phyloP scores from a whole-genome alignment of 495 filamentous ascomycete genomes.

The Jackrogersella multiformis region DNA sequence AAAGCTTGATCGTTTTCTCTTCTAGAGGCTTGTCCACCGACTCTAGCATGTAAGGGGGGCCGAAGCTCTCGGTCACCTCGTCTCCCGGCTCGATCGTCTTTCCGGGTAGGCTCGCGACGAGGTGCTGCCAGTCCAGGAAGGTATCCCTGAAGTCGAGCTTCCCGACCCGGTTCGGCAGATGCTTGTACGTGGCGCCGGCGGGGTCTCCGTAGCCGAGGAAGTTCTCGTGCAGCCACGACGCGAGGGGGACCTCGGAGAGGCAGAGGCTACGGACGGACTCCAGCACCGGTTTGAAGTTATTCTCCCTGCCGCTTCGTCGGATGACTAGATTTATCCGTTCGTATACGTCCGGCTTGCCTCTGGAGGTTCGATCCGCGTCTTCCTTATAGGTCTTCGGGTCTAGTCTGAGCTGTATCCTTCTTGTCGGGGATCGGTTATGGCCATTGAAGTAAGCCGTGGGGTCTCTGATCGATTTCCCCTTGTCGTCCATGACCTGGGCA shows the following conservation, averaged over 20 bases:
- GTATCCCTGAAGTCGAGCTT: constrained; percentile 92
- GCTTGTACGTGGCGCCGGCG: constrained; percentile 82
- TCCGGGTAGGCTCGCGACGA: constrained; percentile 86
- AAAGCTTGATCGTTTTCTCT: constrained; percentile 59
- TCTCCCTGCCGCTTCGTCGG: constrained; percentile 86
- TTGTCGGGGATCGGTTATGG: constrained; percentile 58
- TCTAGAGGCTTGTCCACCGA: constrained; percentile 60
- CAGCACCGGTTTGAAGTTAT: constrained; percentile 95
- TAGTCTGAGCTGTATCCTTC: constrained; percentile 81
- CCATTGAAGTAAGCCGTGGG: constrained; percentile 54
- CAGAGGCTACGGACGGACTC: constrained; percentile 89
- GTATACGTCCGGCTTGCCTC: constrained; percentile 80
- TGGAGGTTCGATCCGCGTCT: constrained; percentile 71
- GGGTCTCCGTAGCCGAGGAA: constrained; percentile 97
- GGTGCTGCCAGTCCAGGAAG: constrained; percentile 93
- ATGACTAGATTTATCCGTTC: constrained; percentile 87
- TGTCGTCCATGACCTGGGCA: constrained; percentile 87
- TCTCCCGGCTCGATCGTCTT: constrained; percentile 81
- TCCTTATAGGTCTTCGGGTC: constrained; percentile 81
- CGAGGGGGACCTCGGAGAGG: constrained; percentile 84
- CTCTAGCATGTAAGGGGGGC: constrained; percentile 86
- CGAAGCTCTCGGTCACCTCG: constrained; percentile 75
- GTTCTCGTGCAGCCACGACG: constrained; percentile 93
- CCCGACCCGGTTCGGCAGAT: constrained; percentile 78
- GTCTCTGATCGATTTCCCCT: constrained; percentile 78